Evolutionary conservation across 2,329 filamentous ascomycete species (phyloP).

Genomic region (Fusarium succisae): DNA sequence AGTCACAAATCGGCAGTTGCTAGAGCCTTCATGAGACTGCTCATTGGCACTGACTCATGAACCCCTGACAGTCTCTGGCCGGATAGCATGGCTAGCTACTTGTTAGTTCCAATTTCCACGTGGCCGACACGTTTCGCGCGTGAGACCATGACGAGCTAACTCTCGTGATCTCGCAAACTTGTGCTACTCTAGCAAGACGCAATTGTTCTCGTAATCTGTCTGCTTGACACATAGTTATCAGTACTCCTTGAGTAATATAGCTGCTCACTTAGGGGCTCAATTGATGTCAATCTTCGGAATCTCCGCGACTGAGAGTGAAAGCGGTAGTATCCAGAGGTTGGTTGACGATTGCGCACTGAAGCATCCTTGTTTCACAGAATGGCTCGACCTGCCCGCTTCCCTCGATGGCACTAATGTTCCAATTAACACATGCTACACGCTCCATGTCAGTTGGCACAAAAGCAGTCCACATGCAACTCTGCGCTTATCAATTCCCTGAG

Average conservation of each 20-base stretch:
- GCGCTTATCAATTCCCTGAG: background rate
- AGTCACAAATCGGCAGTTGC: background rate
- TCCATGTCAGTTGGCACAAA: background rate
- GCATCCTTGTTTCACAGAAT: accelerated
- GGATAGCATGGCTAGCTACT: background rate
- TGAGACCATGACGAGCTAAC: background rate
- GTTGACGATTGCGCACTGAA: background rate
- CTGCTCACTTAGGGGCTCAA: background rate
- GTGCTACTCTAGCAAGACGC: background rate
- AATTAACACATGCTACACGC: too few species aligned
- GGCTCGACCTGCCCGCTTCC: background rate
- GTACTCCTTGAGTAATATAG: too few species aligned
- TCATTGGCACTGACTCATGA: constrained; percentile 11
- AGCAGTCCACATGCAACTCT: too few species aligned
- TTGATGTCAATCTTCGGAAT: background rate
- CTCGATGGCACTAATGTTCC: background rate
- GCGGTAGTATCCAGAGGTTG: background rate
- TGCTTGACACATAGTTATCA: background rate
- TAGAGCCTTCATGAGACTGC: background rate
- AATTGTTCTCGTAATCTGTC: too few species aligned
- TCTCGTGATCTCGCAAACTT: background rate
- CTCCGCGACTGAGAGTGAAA: background rate
- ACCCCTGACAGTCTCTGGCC: background rate
- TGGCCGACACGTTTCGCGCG: constrained; percentile 15
- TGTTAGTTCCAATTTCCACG: constrained; percentile 1